Evolutionary conservation across 2,329 filamentous ascomycete species (phyloP).

Genomic region (Colletotrichum acutatum): DNA sequence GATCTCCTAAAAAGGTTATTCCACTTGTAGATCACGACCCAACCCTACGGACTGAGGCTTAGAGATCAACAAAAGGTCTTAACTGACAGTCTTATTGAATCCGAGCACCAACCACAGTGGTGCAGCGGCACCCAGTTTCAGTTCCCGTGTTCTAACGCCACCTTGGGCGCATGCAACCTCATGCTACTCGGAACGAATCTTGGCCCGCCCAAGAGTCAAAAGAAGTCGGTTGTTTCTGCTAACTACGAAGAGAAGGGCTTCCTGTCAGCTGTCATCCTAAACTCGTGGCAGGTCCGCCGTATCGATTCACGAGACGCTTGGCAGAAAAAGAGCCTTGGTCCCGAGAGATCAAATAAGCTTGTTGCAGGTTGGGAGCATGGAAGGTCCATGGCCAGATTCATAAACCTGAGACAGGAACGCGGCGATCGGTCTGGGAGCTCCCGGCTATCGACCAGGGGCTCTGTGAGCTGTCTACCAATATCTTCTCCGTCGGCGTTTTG

Average conservation of each 20-base stretch:
- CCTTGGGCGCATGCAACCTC: not conserved
- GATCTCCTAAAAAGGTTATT: not conserved
- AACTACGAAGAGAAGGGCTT: not conserved
- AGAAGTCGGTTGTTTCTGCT: not conserved
- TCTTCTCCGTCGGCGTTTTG: not conserved
- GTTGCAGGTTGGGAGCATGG: not conserved
- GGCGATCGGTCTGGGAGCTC: not conserved
- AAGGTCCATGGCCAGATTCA: not conserved
- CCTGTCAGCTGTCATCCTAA: conserved; percentile 33
- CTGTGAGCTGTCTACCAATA: not conserved
- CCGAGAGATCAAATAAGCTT: conserved; percentile 22
- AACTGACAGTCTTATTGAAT: not conserved
- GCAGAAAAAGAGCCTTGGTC: not conserved
- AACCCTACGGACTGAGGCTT: conserved; percentile 12
- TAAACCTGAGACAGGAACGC: conserved; percentile 9
- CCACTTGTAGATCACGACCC: conserved; percentile 1
- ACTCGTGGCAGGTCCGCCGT: conserved; percentile 1
- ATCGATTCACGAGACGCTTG: conserved; percentile 16
- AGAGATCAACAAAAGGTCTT: not conserved
- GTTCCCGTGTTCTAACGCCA: not conserved
- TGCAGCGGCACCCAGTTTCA: conserved; percentile 9
- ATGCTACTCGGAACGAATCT: not conserved
- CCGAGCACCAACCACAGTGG: not conserved
- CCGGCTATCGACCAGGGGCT: not conserved
- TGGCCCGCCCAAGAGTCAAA: not conserved